A percentile compares a stretch with the other conserved stretches of the same genome.
These are phyloP conservation scores for Solanum peruvianum DNA, from an alignment of 257 asterid species.

Conservation along the genomic window DNA sequence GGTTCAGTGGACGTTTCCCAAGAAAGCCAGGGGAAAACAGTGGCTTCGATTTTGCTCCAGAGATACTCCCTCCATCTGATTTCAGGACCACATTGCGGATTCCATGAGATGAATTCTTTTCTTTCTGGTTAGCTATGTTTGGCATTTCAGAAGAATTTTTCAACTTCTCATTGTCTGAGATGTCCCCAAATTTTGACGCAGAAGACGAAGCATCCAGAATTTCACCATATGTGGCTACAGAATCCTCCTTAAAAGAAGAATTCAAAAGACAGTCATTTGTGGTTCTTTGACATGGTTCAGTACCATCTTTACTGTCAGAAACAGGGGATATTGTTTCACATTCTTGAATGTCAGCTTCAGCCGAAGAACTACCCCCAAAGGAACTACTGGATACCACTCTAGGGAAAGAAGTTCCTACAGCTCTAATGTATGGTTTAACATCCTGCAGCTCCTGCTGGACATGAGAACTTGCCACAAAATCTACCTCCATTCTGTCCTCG, in stretches of 20 bases:
- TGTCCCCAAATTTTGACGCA: conserved; percentile 8
- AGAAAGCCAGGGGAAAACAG: conserved; percentile 56
- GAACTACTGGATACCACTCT: conserved; percentile 2
- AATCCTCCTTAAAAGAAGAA: conserved; percentile 5
- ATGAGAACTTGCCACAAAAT: conserved; percentile 16
- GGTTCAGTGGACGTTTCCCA: conserved; percentile 28
- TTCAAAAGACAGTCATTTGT: neutral
- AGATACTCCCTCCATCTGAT: conserved; percentile 6
- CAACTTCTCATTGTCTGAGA: conserved; percentile 3
- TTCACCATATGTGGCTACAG: conserved; percentile 6
- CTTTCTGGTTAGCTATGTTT: conserved; percentile 5
- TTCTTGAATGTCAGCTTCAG: neutral
- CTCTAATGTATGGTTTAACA: conserved; percentile 4
- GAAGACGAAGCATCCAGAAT: conserved; percentile 8
- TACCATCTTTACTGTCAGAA: conserved; percentile 24
- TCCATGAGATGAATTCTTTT: conserved; percentile 4
- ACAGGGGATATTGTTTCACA: neutral
- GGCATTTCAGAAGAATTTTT: conserved; percentile 5
- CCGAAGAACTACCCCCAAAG: neutral
- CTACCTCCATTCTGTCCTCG: conserved; percentile 18
- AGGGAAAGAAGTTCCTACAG: conserved; percentile 11
- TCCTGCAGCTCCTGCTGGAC: conserved; percentile 20
- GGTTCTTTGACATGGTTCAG: conserved; percentile 1
- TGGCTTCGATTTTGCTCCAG: conserved; percentile 37
- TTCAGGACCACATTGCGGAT: conserved; percentile 15